These are phyloP conservation scores for Neurospora pannonica DNA, from an alignment of 495 filamentous ascomycete species.

Conservation along the genomic window DNA sequence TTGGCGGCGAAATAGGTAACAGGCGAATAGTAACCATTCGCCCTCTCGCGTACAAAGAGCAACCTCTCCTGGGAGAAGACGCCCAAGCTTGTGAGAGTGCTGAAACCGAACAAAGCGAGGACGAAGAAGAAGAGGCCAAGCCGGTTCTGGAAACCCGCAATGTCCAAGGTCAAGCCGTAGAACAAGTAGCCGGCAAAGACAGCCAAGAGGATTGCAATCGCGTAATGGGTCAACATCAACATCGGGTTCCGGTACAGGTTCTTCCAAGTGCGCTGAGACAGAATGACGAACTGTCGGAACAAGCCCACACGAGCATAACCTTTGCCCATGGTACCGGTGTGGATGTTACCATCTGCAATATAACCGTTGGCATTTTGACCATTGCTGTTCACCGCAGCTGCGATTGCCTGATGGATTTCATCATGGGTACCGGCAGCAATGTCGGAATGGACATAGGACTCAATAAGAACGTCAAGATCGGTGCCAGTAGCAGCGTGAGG, in stretches of 20 bases:
- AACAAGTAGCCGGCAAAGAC: constrained; percentile 93
- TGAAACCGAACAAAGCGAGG: constrained; percentile 91
- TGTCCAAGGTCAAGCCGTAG: constrained; percentile 91
- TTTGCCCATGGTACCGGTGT: constrained; percentile 50
- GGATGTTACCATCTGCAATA: constrained; percentile 33
- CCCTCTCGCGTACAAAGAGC: constrained; percentile 85
- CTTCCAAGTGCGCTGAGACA: constrained; percentile 87
- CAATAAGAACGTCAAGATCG: constrained; percentile 74
- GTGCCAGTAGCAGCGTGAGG: constrained; percentile 56
- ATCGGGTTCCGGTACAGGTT: constrained; percentile 97
- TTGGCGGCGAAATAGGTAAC: constrained; percentile 95
- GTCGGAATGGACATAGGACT: constrained; percentile 65
- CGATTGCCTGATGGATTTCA: constrained; percentile 62
- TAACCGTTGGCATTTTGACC: constrained; percentile 53
- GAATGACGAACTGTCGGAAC: constrained; percentile 72
- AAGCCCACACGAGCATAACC: constrained; percentile 77
- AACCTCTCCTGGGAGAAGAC: constrained; percentile 91
- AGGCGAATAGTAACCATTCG: constrained; percentile 96
- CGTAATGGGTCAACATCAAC: constrained; percentile 98
- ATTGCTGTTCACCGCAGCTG: constrained; percentile 52
- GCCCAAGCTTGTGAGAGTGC: constrained; percentile 83
- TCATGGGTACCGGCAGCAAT: constrained; percentile 70
- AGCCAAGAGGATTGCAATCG: constrained; percentile 91
- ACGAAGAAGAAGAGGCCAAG: constrained; percentile 99
- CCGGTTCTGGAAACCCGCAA: constrained; percentile 95